These are phyloP conservation scores for Nemania serpens DNA, from an alignment of 2,329 filamentous ascomycete genomes.

Conservation along the genomic window DNA sequence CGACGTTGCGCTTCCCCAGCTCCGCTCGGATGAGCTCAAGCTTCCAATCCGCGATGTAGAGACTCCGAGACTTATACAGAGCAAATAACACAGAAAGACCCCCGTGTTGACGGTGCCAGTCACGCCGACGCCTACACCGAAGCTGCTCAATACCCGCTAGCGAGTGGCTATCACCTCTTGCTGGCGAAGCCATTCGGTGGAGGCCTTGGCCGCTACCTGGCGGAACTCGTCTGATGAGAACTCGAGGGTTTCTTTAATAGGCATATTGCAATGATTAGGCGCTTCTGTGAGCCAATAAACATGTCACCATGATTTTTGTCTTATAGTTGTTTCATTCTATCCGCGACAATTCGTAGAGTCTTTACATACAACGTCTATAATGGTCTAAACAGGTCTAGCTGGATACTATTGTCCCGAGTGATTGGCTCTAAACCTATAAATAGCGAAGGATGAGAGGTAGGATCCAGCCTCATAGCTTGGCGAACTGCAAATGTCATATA, in stretches of 20 bases:
- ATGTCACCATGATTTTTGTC: too few relatives aligned
- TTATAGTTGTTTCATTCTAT: neutral
- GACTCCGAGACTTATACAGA: conserved; percentile 6
- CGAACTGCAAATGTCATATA: too few relatives aligned
- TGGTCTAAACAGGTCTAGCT: too few relatives aligned
- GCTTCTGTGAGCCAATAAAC: too few relatives aligned
- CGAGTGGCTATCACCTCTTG: conserved; percentile 5
- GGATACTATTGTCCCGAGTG: neutral
- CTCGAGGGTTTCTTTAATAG: conserved; percentile 14
- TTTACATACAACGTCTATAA: neutral
- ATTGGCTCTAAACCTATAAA: neutral
- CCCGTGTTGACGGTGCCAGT: neutral
- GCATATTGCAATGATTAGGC: neutral
- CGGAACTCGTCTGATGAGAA: conserved; percentile 4
- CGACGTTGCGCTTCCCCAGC: conserved; percentile 2
- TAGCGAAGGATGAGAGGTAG: neutral
- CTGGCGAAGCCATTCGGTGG: conserved; percentile 6
- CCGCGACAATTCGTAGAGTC: neutral
- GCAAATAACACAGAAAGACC: conserved; percentile 2
- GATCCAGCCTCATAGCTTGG: too few relatives aligned
- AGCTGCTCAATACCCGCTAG: neutral
- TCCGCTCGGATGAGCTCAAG: conserved; percentile 6
- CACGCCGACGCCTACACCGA: neutral
- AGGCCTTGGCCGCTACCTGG: neutral
- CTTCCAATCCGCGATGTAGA: conserved; percentile 1